phyloP scores from a whole-genome alignment of 2,329 filamentous ascomycete genomes.

The Trichoderma asperellum region DNA sequence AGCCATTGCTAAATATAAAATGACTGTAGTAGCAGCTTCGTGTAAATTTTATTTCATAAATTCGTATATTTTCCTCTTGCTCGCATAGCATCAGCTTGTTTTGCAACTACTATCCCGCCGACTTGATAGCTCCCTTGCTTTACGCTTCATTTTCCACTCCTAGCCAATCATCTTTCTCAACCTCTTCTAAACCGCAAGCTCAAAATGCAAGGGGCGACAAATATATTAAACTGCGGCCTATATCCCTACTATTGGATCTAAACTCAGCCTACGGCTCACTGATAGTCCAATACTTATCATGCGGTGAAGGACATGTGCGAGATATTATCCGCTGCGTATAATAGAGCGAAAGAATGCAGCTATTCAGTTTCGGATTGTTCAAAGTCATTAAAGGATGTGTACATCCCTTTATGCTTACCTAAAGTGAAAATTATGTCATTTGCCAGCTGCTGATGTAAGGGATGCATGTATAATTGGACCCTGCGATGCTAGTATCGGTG shows the following conservation, averaged over 20 bases:
- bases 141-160: background rate
- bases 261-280: background rate
- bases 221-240: background rate
- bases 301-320: background rate
- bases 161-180: background rate
- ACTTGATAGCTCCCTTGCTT: background rate
- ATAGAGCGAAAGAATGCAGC: background rate
- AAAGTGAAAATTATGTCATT: background rate
- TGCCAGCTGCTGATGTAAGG: background rate
- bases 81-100: background rate
- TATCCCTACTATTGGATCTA: background rate
- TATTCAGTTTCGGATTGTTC: background rate
- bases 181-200: background rate
- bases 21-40: background rate
- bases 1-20: background rate
- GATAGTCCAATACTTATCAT: background rate
- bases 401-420: background rate
- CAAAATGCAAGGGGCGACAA: background rate
- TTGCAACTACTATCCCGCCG: background rate
- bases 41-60: background rate
- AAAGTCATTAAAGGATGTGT: background rate
- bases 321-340: background rate
- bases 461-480: background rate
- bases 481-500: background rate
- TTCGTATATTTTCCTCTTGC: background rate